phyloP scores from a whole-genome alignment of 352 stramenopile genomes.

The Phytophthora vignae region DNA sequence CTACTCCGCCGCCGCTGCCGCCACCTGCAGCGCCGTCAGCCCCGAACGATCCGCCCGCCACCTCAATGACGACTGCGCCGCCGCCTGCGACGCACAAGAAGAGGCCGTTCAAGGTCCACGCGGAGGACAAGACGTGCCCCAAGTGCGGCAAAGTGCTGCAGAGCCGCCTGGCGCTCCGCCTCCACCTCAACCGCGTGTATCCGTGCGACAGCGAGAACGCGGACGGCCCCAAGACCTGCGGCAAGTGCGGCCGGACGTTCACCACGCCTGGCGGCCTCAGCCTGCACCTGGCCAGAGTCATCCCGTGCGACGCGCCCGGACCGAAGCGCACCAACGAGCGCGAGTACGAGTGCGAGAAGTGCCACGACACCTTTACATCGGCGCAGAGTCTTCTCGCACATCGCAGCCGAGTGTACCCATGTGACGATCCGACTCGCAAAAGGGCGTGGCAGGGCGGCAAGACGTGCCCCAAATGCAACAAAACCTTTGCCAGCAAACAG shows the following conservation, averaged over 20 bases:
- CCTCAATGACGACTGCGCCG: not conserved
- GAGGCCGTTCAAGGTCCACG: not conserved
- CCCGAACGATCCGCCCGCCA: not conserved
- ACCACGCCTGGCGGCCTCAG: not conserved
- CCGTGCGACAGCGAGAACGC: constrained; percentile 6
- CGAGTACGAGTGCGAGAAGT: constrained; percentile 14
- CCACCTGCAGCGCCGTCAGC: not conserved
- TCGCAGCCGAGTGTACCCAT: not conserved
- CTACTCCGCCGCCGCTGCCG: not conserved
- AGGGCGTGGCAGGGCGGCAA: not conserved
- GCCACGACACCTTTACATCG: not conserved
- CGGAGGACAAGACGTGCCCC: constrained; percentile 7
- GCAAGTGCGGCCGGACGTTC: constrained; percentile 13
- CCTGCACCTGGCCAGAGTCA: not conserved
- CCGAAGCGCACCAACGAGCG: not conserved
- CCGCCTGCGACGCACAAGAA: not conserved
- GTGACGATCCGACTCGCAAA: constrained; percentile 2
- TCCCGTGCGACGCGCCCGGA: constrained; percentile 4
- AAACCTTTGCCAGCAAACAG: constrained; percentile 18
- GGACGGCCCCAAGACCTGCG: constrained; percentile 7
- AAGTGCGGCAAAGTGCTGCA: constrained; percentile 21
- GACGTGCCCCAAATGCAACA: constrained; percentile 27
- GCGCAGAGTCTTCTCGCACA: constrained; percentile 4
- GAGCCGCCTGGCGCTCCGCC: constrained; percentile 8
- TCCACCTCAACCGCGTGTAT: constrained; percentile 13